Evolutionary conservation across 164 flowering plant species (phyloP).

Genomic region (Vitis amurensis): DNA sequence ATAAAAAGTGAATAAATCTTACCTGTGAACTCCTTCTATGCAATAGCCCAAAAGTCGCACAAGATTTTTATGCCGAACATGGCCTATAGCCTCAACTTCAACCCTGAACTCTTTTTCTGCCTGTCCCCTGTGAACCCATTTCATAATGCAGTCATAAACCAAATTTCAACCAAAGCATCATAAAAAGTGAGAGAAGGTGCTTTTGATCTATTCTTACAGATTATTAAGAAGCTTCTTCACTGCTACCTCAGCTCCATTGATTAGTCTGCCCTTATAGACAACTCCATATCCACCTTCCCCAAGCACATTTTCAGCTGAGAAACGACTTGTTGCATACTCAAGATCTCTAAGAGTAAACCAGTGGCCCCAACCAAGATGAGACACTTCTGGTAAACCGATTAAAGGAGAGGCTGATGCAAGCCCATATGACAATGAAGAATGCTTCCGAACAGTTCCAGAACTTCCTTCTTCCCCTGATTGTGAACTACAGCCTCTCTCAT

Average conservation of each 20-base stretch:
- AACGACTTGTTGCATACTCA: slow-evolving; percentile 64
- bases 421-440: slow-evolving; percentile 41
- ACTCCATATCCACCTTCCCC: slow-evolving; percentile 98
- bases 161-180: not conserved
- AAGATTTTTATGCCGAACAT: slow-evolving; percentile 83
- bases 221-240: slow-evolving; percentile 89
- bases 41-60: slow-evolving; percentile 78
- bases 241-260: slow-evolving; percentile 87
- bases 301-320: slow-evolving; percentile 63
- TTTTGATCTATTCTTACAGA: slow-evolving; percentile 48
- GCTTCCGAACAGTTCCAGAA: slow-evolving; percentile 51
- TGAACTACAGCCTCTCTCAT: slow-evolving; percentile 67
- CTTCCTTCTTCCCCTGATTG: slow-evolving; percentile 87
- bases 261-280: slow-evolving; percentile 69
- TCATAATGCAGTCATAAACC: slow-evolving; percentile 1
- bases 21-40: slow-evolving; percentile 82
- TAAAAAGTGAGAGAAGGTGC: not conserved
- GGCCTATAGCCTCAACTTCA: slow-evolving; percentile 85
- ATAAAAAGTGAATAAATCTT: slow-evolving; percentile 9
- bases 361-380: slow-evolving; percentile 97
- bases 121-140: slow-evolving; percentile 55
- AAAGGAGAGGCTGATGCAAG: slow-evolving; percentile 70
- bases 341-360: slow-evolving; percentile 96
- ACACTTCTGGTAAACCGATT: slow-evolving; percentile 80
- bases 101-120: slow-evolving; percentile 83